Percentiles rank a stretch among this genome's conserved stretches.
These are phyloP conservation scores for Exophiala xenobiotica DNA, from an alignment of 2,329 filamentous ascomycete genomes.

Conservation along the genomic window DNA sequence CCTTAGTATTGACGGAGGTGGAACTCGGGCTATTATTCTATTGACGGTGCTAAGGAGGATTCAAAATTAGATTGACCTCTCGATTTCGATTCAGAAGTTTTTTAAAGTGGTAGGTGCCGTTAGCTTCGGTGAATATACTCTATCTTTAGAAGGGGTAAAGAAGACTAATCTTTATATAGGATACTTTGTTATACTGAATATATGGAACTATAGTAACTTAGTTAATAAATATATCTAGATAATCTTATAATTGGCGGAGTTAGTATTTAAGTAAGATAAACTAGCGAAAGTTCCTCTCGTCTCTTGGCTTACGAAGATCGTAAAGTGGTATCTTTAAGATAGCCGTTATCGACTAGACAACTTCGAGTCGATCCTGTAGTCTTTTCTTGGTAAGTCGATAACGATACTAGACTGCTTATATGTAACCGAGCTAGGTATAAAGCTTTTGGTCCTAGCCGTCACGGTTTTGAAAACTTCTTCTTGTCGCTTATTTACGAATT, in stretches of 20 bases:
- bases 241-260: not conserved
- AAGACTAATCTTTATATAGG: constrained; percentile 4
- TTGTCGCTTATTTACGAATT: constrained; percentile 7
- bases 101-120: constrained; percentile 31
- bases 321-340: constrained; percentile 1
- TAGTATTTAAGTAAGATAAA: not conserved
- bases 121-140: constrained; percentile 29
- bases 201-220: constrained; percentile 1
- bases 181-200: not conserved
- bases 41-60: constrained; percentile 29
- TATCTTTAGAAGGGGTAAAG: too few species aligned
- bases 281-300: not conserved
- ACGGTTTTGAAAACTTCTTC: constrained; percentile 4
- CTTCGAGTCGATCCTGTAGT: constrained; percentile 5
- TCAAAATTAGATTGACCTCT: constrained; percentile 22
- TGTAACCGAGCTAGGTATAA: constrained; percentile 2
- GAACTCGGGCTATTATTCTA: constrained; percentile 31
- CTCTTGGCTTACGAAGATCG: constrained; percentile 1
- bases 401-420: constrained; percentile 9
- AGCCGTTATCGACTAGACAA: constrained; percentile 4
- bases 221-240: constrained; percentile 1
- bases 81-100: constrained; percentile 26
- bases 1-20: constrained; percentile 40
- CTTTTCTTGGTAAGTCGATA: not conserved
- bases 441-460: constrained; percentile 1